A percentile compares a stretch with the other conserved stretches of the same genome.
These are phyloP conservation scores for Henckelia pumila DNA, from an alignment of 257 asterid species.

Conservation along the genomic window DNA sequence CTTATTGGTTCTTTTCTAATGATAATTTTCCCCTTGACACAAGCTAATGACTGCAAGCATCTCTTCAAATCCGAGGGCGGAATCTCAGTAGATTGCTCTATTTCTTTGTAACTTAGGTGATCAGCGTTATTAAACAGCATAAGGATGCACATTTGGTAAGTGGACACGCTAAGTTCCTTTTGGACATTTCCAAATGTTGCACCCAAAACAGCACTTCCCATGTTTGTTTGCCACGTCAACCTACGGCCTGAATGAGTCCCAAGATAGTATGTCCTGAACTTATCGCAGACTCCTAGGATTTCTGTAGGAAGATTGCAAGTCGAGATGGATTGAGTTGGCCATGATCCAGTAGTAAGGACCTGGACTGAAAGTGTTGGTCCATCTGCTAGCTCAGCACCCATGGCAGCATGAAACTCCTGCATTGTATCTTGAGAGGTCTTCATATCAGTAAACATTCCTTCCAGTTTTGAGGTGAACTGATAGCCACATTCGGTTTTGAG, in stretches of 20 bases:
- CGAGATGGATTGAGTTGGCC: constrained; percentile 57
- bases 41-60: constrained; percentile 58
- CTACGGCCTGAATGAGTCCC: constrained; percentile 64
- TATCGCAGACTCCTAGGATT: constrained; percentile 43
- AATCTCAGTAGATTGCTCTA: constrained; percentile 61
- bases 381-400: constrained; percentile 36
- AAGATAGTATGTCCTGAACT: constrained; percentile 54
- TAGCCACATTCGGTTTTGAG: constrained; percentile 70
- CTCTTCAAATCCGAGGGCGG: constrained; percentile 50
- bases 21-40: constrained; percentile 58
- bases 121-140: constrained; percentile 53
- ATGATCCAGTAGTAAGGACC: constrained; percentile 62
- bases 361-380: constrained; percentile 50
- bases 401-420: constrained; percentile 48
- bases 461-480: constrained; percentile 63
- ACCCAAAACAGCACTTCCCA: constrained; percentile 59
- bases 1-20: constrained; percentile 60
- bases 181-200: constrained; percentile 50
- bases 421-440: constrained; percentile 63
- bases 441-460: constrained; percentile 76
- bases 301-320: constrained; percentile 61
- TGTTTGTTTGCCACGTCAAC: constrained; percentile 56
- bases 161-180: constrained; percentile 55
- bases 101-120: constrained; percentile 40
- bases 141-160: constrained; percentile 63